Percentiles rank a stretch among this genome's conserved stretches.
Conservation (phyloP, 225 moss, liverwort and hornwort species). For the Marchantia paleacea region DNA sequence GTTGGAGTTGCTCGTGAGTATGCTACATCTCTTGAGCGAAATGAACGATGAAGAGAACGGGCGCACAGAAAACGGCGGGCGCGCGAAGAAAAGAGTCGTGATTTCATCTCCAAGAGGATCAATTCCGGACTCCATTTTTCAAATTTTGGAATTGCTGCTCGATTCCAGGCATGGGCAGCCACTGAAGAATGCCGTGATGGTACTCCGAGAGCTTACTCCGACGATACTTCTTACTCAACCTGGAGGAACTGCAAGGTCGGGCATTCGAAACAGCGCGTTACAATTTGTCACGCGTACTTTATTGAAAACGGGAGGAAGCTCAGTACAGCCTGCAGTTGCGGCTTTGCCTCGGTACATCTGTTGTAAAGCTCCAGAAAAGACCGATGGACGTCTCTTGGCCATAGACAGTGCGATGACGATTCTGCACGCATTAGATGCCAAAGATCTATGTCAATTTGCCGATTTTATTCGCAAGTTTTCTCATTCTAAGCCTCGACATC, state of each 20-base stretch:
- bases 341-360: conserved; percentile 55
- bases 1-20: conserved; percentile 44
- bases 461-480: conserved; percentile 45
- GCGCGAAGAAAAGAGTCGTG: conserved; percentile 31
- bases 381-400: conserved; percentile 43
- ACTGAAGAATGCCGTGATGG: conserved; percentile 31
- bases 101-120: not conserved
- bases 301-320: conserved; percentile 14
- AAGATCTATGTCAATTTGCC: conserved; percentile 40
- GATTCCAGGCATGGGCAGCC: conserved; percentile 42
- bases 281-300: conserved; percentile 38
- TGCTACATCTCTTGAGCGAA: conserved; percentile 39
- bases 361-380: conserved; percentile 53
- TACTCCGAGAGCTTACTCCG: conserved; percentile 48
- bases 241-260: conserved; percentile 20
- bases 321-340: conserved; percentile 34
- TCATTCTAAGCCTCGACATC: conserved; percentile 49
- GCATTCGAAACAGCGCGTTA: conserved; percentile 37
- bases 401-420: conserved; percentile 42
- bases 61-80: conserved; percentile 17
- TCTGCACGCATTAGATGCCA: conserved; percentile 28
- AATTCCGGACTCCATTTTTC: conserved; percentile 38
- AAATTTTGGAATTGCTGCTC: conserved; percentile 32
- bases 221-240: conserved; percentile 43
- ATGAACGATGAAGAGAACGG: conserved; percentile 27